These are phyloP conservation scores for Schizosaccharomyces octosporus DNA, from an alignment of 805 yeast species.

Conservation along the genomic window DNA sequence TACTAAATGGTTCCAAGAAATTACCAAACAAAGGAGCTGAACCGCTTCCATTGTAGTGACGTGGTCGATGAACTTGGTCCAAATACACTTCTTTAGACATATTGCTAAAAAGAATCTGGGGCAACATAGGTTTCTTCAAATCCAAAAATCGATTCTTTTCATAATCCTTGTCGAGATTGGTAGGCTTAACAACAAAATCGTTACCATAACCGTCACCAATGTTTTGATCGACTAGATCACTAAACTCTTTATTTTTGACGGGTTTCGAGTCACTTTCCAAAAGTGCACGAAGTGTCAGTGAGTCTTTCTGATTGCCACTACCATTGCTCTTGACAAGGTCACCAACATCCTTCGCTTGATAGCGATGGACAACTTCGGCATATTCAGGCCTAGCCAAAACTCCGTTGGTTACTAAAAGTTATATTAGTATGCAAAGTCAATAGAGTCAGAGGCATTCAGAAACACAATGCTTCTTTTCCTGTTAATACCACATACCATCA, in stretches of 20 bases:
- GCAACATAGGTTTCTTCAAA: conserved; percentile 51
- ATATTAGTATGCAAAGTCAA: too few species aligned
- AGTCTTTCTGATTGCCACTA: neutral
- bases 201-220: neutral
- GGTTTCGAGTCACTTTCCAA: neutral
- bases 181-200: conserved; percentile 11
- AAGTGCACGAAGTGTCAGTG: neutral
- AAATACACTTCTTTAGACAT: conserved; percentile 75
- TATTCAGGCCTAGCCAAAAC: too few species aligned
- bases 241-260: neutral
- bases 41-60: conserved; percentile 80
- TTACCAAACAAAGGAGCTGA: conserved; percentile 91
- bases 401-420: too few species aligned
- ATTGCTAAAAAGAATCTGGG: conserved; percentile 42
- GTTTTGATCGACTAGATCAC: neutral
- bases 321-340: neutral
- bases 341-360: neutral
- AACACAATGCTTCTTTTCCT: neutral
- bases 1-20: conserved; percentile 70
- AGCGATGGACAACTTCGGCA: neutral
- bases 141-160: conserved; percentile 68
- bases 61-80: conserved; percentile 91
- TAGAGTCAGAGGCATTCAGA: too few species aligned
- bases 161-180: conserved; percentile 51
- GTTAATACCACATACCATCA: neutral